Percentiles rank a stretch among this genome's conserved stretches.
These are phyloP conservation scores for Ophiosphaerella narmari DNA, from an alignment of 2,329 filamentous ascomycete species.

Conservation along the genomic window DNA sequence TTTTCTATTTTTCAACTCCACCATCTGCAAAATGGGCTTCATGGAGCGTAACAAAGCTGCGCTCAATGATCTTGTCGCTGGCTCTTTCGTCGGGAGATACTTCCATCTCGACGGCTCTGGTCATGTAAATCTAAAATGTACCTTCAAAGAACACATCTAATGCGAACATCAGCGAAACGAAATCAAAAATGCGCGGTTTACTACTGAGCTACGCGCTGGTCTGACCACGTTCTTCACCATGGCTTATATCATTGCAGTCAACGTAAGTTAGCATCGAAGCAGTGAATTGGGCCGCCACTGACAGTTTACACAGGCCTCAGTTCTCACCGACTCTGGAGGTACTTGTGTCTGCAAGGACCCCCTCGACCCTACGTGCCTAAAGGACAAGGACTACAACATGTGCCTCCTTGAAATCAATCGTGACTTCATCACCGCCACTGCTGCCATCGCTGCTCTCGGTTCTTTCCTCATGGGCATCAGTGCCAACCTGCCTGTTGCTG, in stretches of 20 bases:
- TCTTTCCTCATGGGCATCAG: conserved; percentile 82
- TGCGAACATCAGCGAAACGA: conserved; percentile 61
- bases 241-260: conserved; percentile 65
- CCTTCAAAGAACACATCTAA: conserved; percentile 12
- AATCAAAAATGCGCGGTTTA: conserved; percentile 75
- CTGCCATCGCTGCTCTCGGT: conserved; percentile 78
- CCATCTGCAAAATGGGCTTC: conserved; percentile 18
- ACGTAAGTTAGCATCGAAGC: conserved; percentile 53
- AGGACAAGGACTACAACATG: conserved; percentile 64
- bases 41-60: conserved; percentile 24
- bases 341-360: conserved; percentile 72
- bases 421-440: conserved; percentile 82
- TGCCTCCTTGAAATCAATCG: conserved; percentile 69
- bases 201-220: conserved; percentile 82
- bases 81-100: conserved; percentile 42
- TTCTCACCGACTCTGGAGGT: conserved; percentile 73
- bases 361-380: conserved; percentile 56
- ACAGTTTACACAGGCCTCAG: conserved; percentile 48
- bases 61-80: conserved; percentile 39
- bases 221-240: conserved; percentile 68
- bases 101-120: conserved; percentile 83
- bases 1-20: neutral
- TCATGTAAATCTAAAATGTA: conserved; percentile 66
- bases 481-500: conserved; percentile 76
- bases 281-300: conserved; percentile 6